Percentiles rank a stretch among this genome's conserved stretches.
phyloP scores from a whole-genome alignment of 2,329 filamentous ascomycete genomes.

The Aspergillus novoparasiticus region DNA sequence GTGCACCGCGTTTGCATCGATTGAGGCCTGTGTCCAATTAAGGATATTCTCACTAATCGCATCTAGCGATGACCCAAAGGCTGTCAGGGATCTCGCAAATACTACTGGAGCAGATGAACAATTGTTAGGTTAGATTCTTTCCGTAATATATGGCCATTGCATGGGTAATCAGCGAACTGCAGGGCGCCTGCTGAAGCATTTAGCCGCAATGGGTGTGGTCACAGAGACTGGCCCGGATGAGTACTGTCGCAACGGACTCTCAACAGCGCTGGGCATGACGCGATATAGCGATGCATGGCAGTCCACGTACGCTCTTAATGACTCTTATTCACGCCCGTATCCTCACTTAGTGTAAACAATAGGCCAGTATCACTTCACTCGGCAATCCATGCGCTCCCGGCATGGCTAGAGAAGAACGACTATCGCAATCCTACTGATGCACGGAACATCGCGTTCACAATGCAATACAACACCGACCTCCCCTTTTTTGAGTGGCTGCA shows the following conservation, averaged over 20 bases:
- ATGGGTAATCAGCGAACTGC: neutral
- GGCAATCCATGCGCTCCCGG: slow-evolving; percentile 27
- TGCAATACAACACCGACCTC: slow-evolving; percentile 29
- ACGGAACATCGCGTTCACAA: slow-evolving; percentile 28
- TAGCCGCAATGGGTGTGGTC: slow-evolving; percentile 16
- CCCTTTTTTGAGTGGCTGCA: slow-evolving; percentile 33
- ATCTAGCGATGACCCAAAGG: slow-evolving; percentile 11
- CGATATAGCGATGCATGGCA: slow-evolving; percentile 17
- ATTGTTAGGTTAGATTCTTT: slow-evolving; percentile 5
- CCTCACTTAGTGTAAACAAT: neutral
- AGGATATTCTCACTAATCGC: slow-evolving; percentile 15
- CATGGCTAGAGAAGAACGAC: slow-evolving; percentile 27
- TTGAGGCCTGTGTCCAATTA: slow-evolving; percentile 19
- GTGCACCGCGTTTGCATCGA: slow-evolving; percentile 14
- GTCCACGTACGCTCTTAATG: too few species aligned
- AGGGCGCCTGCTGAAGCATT: slow-evolving; percentile 20
- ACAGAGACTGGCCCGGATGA: slow-evolving; percentile 15
- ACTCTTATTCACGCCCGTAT: too few species aligned
- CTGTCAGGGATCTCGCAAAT: slow-evolving; percentile 14
- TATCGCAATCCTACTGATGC: slow-evolving; percentile 31
- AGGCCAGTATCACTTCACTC: slow-evolving; percentile 26
- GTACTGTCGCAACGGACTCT: slow-evolving; percentile 15
- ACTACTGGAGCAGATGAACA: slow-evolving; percentile 13
- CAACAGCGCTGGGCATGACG: slow-evolving; percentile 11
- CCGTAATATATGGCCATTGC: neutral